These are phyloP conservation scores for Hypericum perforatum DNA, from an alignment of 345 rosid genomes.

Conservation along the genomic window DNA sequence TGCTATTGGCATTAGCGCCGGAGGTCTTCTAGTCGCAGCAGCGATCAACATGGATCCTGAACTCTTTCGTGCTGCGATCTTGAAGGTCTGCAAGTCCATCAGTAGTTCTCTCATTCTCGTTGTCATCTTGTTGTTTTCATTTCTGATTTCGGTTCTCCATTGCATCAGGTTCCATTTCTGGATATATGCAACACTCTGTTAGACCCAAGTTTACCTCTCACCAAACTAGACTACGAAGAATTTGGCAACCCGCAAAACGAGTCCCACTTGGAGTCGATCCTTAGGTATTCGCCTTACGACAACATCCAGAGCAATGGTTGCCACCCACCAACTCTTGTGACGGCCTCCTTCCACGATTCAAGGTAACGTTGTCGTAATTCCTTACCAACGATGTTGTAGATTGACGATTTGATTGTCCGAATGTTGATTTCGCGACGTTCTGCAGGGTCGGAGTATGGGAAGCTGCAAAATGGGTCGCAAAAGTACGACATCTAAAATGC, in stretches of 20 bases:
- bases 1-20: constrained; percentile 73
- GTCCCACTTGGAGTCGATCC: constrained; percentile 42
- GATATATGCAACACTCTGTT: constrained; percentile 63
- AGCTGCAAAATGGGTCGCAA: constrained; percentile 97
- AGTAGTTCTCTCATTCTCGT: background rate
- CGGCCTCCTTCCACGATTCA: constrained; percentile 69
- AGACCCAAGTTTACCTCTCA: constrained; percentile 75
- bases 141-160: background rate
- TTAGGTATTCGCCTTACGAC: constrained; percentile 75
- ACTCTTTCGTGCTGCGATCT: constrained; percentile 57
- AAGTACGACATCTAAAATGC: constrained; percentile 42
- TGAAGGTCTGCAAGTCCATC: constrained; percentile 41
- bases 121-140: constrained; percentile 8
- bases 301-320: constrained; percentile 51
- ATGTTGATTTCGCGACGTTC: constrained; percentile 6
- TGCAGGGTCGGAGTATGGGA: constrained; percentile 96
- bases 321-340: constrained; percentile 59
- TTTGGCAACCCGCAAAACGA: constrained; percentile 67
- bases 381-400: background rate
- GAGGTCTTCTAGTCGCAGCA: constrained; percentile 68
- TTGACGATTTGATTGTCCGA: constrained; percentile 1
- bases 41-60: constrained; percentile 54
- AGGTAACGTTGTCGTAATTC: constrained; percentile 34
- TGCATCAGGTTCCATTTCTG: constrained; percentile 76
- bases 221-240: constrained; percentile 75